Conservation (phyloP, 345 rosid species). For the Brassica nigra region DNA sequence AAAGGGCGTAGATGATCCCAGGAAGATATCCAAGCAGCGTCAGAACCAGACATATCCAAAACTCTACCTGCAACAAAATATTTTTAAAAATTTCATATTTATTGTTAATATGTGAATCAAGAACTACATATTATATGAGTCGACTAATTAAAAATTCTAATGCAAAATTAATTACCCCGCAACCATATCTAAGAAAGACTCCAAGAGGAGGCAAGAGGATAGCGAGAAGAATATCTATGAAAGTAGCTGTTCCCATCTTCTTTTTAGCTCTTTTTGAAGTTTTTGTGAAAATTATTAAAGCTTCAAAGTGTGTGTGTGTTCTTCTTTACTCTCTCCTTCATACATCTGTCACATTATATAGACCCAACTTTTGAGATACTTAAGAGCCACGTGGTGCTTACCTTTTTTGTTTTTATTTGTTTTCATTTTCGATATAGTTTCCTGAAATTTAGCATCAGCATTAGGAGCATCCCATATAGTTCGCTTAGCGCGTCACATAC, state of each 20-base stretch:
- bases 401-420: background rate
- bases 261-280: constrained; percentile 1
- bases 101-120: background rate
- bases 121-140: background rate
- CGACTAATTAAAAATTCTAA: background rate
- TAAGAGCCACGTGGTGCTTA: constrained; percentile 31
- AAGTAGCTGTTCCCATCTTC: constrained; percentile 55
- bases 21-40: constrained; percentile 77
- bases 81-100: background rate
- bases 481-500: constrained; percentile 14
- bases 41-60: constrained; percentile 85
- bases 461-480: constrained; percentile 11
- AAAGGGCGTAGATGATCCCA: constrained; percentile 79
- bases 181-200: constrained; percentile 81
- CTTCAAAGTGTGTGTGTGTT: constrained; percentile 3
- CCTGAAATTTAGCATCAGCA: background rate
- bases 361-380: constrained; percentile 28
- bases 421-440: background rate
- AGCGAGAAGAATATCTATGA: constrained; percentile 72
- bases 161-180: constrained; percentile 46
- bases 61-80: constrained; percentile 53
- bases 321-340: constrained; percentile 16
- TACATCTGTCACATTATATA: constrained; percentile 26
- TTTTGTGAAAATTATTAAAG: constrained; percentile 2
- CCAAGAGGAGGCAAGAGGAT: constrained; percentile 92